Conservation (phyloP, 192 early-diverging fungal genomes). For the Jimgerdemannia flammicorona region DNA sequence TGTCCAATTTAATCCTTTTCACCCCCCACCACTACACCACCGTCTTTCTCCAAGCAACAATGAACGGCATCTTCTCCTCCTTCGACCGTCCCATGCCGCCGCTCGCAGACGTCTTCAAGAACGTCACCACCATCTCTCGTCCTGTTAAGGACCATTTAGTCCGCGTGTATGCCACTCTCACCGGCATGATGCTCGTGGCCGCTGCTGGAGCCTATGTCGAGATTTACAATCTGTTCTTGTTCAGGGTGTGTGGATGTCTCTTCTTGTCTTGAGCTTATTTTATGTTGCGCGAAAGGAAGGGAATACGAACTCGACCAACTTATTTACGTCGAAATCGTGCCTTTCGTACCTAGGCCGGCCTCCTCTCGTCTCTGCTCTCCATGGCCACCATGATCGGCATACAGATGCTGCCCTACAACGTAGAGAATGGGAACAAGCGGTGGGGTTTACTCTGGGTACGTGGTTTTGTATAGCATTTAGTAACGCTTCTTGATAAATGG, state of each 20-base stretch:
- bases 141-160: constrained; percentile 20
- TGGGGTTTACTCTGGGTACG: not conserved
- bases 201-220: constrained; percentile 8
- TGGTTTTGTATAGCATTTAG: not conserved
- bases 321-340: too few relatives aligned
- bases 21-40: too few relatives aligned
- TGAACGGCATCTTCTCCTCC: not conserved
- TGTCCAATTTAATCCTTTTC: too few relatives aligned
- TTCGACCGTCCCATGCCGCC: not conserved
- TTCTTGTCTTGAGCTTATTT: not conserved
- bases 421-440: not conserved
- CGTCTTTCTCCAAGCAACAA: not conserved
- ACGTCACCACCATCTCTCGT: constrained; percentile 6
- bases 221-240: not conserved
- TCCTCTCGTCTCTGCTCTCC: not conserved
- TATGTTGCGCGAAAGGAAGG: not conserved
- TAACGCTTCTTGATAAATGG: too few relatives aligned
- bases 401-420: not conserved
- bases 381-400: not conserved
- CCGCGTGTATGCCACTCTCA: constrained; percentile 19
- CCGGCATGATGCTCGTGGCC: constrained; percentile 18
- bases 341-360: not conserved
- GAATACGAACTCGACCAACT: too few relatives aligned
- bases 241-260: not conserved
- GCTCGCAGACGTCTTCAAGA: not conserved